Evolutionary conservation across 331 rosid species (phyloP).

Genomic region (Stylosanthes scabra): DNA sequence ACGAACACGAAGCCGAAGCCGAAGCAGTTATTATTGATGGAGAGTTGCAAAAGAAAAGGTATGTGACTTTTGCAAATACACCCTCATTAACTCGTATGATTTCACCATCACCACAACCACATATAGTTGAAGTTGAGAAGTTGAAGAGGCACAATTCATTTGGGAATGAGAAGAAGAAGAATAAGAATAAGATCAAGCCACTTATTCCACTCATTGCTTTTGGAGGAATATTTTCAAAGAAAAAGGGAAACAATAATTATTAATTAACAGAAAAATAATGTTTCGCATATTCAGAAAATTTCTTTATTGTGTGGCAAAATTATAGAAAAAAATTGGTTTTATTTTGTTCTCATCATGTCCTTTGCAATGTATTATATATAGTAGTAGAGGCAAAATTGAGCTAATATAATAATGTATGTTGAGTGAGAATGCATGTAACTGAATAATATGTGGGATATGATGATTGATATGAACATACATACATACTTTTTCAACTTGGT

Average conservation of each 20-base stretch:
- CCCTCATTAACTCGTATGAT: slow-evolving; percentile 47
- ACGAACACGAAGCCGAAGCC: no score
- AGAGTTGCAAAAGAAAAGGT: slow-evolving; percentile 75
- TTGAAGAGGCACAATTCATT: slow-evolving; percentile 70
- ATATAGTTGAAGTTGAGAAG: slow-evolving; percentile 40
- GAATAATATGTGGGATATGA: neutral
- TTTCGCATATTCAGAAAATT: no score
- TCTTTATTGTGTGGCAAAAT: neutral
- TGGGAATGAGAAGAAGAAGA: slow-evolving; percentile 54
- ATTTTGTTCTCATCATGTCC: neutral
- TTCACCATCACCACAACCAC: slow-evolving; percentile 35
- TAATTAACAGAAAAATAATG: no score
- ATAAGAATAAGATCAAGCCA: slow-evolving; percentile 47
- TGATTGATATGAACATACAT: neutral
- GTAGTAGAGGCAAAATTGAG: slow-evolving; percentile 1
- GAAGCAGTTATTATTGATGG: neutral
- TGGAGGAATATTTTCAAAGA: slow-evolving; percentile 64
- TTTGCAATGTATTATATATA: neutral
- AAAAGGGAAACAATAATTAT: slow-evolving; percentile 38
- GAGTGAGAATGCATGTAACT: slow-evolving; percentile 9
- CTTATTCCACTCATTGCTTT: slow-evolving; percentile 55
- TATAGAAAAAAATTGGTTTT: neutral
- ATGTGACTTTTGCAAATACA: slow-evolving; percentile 67
- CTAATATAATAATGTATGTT: neutral
- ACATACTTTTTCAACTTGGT: neutral